Evolutionary conservation across 1,284 basidiomycete genomes (phyloP), one percentile per base, ranked within the genome.

Genomic region (Violaceomyces palustris): DNA sequence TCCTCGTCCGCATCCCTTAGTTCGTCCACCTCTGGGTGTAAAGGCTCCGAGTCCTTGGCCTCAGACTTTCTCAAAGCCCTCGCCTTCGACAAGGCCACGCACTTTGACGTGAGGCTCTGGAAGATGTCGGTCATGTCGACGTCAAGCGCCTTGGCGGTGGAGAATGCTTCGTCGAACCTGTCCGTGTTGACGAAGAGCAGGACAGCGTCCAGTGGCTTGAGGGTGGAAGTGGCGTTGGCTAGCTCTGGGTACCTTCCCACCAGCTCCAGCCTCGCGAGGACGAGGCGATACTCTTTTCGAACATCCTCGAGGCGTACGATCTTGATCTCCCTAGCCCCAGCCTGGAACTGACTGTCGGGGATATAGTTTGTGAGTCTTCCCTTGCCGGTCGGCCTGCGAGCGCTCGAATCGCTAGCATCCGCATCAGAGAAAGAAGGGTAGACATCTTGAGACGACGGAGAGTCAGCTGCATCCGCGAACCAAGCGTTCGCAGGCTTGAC

Each of bases 71-170:
- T 47, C 8, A 54, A 37, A 1, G 41, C 26, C 39, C 50, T 54
- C 21, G 50, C 50, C 12, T 51, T 36, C 7, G 56, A 44, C 11
- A 69, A 50, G 14, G 52, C 55, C 1, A 94, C 76, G 69, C 91
- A 94, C 66, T 86, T 84, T 22, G 78, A 78, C 0, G 90, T 83
- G 39, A 98, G 76, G 45, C 82, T 80, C 29, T 81, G 79, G 70
- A 97, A 96, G 18, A 93, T 71, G 56, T 88, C 84, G 3, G 83
- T 82, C 85, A 93, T 87, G 74, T 96, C 90, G 22, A 91, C 83
- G 22, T 81, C 78, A 30, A 96, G 79, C 40, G 80, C 82, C 27
- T 82, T 81, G 0, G 88, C 92, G 21, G 83, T 81, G 7, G 82
- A 74, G 74, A 92, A 82, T 1, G 93, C 93, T 38, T 81, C 77